Percentiles rank a stretch among this genome's conserved stretches.
Conservation (phyloP, 345 rosid species). For the Camelina hispida region DNA sequence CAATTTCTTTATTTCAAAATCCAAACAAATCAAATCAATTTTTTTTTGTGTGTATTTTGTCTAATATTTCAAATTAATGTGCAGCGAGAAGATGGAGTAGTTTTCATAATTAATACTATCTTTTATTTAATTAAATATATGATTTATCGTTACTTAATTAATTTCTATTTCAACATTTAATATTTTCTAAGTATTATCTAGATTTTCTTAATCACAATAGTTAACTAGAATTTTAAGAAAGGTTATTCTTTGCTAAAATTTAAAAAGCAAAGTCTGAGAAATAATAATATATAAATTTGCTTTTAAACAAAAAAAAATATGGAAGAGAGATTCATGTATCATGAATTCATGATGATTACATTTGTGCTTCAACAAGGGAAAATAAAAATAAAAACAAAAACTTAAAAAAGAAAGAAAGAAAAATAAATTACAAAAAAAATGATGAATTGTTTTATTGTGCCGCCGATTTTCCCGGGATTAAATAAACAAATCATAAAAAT, state of each 20-base stretch:
- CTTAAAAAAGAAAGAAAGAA: not conserved
- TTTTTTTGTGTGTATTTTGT: not conserved
- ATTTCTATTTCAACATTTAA: not conserved
- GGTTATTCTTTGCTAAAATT: not conserved
- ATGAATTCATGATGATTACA: conserved; percentile 33
- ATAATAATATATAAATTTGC: not conserved
- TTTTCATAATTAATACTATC: not conserved
- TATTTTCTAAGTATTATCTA: not conserved
- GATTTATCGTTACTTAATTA: not conserved
- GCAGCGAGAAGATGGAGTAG: not conserved
- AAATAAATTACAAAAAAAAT: conserved; percentile 15
- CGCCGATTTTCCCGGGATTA: conserved; percentile 43
- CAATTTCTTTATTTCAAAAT: no score
- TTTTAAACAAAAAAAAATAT: not conserved
- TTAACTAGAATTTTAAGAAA: not conserved
- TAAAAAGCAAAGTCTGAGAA: not conserved
- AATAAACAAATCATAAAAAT: not conserved
- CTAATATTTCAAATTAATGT: not conserved
- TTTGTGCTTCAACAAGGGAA: conserved; percentile 37
- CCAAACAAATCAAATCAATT: no score
- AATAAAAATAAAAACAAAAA: not conserved
- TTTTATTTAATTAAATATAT: not conserved
- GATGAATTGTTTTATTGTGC: conserved; percentile 36
- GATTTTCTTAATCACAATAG: not conserved
- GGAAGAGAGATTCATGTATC: conserved; percentile 37